These are phyloP conservation scores for Aspergillus steynii DNA, from an alignment of 495 filamentous ascomycete genomes.

Conservation along the genomic window DNA sequence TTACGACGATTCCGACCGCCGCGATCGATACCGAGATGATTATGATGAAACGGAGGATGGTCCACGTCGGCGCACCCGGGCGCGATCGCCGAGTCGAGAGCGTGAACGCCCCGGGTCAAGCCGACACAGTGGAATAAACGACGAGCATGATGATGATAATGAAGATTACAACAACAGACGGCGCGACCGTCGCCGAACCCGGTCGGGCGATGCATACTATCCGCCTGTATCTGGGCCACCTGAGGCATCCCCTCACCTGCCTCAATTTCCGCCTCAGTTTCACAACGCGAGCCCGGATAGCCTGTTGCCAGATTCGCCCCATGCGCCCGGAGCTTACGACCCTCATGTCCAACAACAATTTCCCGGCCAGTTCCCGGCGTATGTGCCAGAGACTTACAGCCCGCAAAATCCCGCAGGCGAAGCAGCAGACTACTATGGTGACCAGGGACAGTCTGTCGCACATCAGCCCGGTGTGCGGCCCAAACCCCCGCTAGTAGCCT, in stretches of 20 bases:
- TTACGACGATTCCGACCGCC: conserved; percentile 20
- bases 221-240: conserved; percentile 26
- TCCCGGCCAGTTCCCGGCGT: conserved; percentile 55
- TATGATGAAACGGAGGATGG: conserved; percentile 35
- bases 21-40: conserved; percentile 21
- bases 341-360: conserved; percentile 60
- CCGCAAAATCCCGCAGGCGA: conserved; percentile 56
- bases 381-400: conserved; percentile 47
- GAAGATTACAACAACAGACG: conserved; percentile 31
- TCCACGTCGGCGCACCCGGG: conserved; percentile 32
- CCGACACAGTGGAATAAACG: conserved; percentile 18
- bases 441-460: conserved; percentile 63
- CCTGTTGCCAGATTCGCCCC: conserved; percentile 23
- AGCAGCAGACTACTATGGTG: conserved; percentile 68
- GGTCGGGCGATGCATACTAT: conserved; percentile 35
- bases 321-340: conserved; percentile 35
- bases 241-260: conserved; percentile 4
- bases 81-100: conserved; percentile 34
- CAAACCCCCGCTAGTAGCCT: conserved; percentile 53
- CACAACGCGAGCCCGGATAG: conserved; percentile 16
- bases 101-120: conserved; percentile 34
- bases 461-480: conserved; percentile 61
- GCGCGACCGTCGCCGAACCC: conserved; percentile 33
- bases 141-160: conserved; percentile 16
- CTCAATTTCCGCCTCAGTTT: conserved; percentile 5